phyloP scores from a whole-genome alignment of 2,329 filamentous ascomycete species.

The Rhexocercosporidium sp. region DNA sequence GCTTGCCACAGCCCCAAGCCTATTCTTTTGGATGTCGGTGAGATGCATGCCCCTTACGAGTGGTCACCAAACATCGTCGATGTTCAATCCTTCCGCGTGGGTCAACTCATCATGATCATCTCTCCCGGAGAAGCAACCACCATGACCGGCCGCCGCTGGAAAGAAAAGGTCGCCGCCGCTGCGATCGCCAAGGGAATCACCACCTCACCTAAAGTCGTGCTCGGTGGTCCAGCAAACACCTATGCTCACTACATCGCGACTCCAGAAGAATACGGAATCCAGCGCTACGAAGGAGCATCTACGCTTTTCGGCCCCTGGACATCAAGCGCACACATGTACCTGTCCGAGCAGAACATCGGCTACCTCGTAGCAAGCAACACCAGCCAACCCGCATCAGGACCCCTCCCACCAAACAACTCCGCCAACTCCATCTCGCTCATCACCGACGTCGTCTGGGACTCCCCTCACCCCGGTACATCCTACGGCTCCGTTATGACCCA shows the following conservation, averaged over 20 bases:
- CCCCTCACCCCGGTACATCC: constrained; percentile 62
- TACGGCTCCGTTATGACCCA: constrained; percentile 73
- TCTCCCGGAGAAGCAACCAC: constrained; percentile 87
- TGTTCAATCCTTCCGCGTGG: constrained; percentile 82
- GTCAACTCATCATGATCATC: constrained; percentile 82
- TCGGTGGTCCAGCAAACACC: constrained; percentile 87
- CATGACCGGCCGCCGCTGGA: constrained; percentile 91
- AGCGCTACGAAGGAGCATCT: constrained; percentile 91
- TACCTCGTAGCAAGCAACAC: constrained; percentile 62
- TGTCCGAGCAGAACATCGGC: constrained; percentile 72
- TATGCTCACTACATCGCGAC: constrained; percentile 81
- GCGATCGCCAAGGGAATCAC: constrained; percentile 39
- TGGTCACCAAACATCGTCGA: constrained; percentile 94
- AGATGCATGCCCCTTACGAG: constrained; percentile 73
- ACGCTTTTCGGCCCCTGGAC: constrained; percentile 86
- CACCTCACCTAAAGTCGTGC: constrained; percentile 71
- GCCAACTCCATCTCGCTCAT: constrained; percentile 78
- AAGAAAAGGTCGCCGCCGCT: constrained; percentile 59
- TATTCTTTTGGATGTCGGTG: constrained; percentile 85
- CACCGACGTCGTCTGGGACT: constrained; percentile 77
- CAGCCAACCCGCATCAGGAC: constrained; percentile 53
- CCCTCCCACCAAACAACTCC: constrained; percentile 79
- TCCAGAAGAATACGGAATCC: constrained; percentile 78
- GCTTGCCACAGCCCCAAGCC: constrained; percentile 75
- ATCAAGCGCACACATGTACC: constrained; percentile 83